Evolutionary conservation across 2,329 filamentous ascomycete species (phyloP), one percentile per base, ranked within the genome.

Genomic region (Ascochyta pisi): DNA sequence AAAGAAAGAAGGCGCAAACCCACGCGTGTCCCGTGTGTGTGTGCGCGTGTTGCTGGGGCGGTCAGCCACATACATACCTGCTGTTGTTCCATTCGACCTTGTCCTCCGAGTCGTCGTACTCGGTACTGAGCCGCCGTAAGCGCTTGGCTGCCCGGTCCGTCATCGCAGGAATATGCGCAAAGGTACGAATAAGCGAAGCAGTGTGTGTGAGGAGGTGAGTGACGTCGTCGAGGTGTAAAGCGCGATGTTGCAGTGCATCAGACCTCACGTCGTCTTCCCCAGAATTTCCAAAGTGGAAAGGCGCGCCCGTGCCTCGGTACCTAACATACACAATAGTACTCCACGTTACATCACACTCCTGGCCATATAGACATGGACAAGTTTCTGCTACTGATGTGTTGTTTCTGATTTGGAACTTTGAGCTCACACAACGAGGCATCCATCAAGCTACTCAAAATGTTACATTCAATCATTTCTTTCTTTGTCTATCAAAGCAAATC

Each of bases 121-220:
- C 76, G 62, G 70, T 74, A 68, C 72, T 77, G 60, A 75, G 65
- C 51, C 76, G 74, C 52, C 74, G 73, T 65, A 73, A 67, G 57
- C 76, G 75, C 69, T 77, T 78, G 22, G 68, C 66, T 24, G 74
- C 68, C 16, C 70, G 63, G 42, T 73, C 70, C 33, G 67, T 56
- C 71, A 73, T 74, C 24, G 26, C 35, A 31, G 22, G 5, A 42
- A 29, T n/a, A 31, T 47, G 41, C 29, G 41, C 46, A 13, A 38
- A 10, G 23, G 1, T 29, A 16, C 10, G 0, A 22, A 41, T 12
- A 41, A 34, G 46, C 31, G 23, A 42, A 27, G 19, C 22, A 38
- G 12, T 12, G 35, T n/a, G 12, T n/a, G 2, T 22, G 37, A 38
- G 37, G 46, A 37, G 23, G 39, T 16, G 37, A 29, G 16, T 41